These are phyloP conservation scores for Aegle marmelos DNA, from an alignment of 345 rosid species.

Conservation along the genomic window DNA sequence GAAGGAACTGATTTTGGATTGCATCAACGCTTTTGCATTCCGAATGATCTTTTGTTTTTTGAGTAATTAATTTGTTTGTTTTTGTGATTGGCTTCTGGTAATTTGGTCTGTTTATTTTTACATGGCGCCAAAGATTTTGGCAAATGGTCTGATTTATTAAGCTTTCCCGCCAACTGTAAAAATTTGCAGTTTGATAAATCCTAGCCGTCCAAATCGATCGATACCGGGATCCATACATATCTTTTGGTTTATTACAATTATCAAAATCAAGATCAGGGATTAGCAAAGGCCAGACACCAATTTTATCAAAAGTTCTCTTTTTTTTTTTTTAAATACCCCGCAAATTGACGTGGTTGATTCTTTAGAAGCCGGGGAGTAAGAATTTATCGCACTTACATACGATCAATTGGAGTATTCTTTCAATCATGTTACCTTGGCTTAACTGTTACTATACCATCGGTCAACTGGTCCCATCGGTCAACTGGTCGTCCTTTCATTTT, in stretches of 20 bases:
- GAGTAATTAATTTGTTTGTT: neutral
- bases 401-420: too few relatives aligned
- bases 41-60: neutral
- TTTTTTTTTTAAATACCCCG: too few relatives aligned
- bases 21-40: conserved; percentile 35
- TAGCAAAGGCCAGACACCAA: too few relatives aligned
- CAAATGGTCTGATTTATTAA: neutral
- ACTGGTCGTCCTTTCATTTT: neutral
- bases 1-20: conserved; percentile 74
- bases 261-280: too few relatives aligned
- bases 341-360: too few relatives aligned
- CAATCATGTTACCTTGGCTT: too few relatives aligned
- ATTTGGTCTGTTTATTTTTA: neutral
- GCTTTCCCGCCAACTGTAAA: neutral
- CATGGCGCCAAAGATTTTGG: neutral
- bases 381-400: too few relatives aligned
- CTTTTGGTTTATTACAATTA: too few relatives aligned
- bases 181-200: neutral
- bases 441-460: too few relatives aligned
- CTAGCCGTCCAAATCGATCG: neutral
- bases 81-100: neutral
- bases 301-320: too few relatives aligned
- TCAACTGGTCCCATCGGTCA: too few relatives aligned
- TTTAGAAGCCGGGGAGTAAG: too few relatives aligned
- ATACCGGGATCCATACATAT: neutral